Conservation (phyloP, 2,329 filamentous ascomycete genomes). For the Stenocarpella maydis region DNA sequence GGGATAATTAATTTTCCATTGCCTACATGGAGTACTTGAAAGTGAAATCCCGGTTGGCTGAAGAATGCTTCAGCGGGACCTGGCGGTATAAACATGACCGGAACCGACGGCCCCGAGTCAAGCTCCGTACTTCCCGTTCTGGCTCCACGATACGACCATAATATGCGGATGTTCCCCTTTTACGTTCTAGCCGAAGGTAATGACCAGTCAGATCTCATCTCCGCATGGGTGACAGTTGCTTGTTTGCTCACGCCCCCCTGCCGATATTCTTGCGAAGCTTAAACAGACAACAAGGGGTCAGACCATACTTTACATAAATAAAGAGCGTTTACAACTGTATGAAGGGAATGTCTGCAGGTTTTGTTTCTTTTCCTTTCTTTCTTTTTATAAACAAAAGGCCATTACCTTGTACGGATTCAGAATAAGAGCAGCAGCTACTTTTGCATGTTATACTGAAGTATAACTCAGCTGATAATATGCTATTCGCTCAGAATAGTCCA, state of each 20-base stretch:
- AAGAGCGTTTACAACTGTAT: too few relatives aligned
- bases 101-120: conserved; percentile 15
- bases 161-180: neutral
- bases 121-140: conserved; percentile 21
- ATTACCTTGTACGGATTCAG: too few relatives aligned
- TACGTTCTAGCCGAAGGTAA: neutral
- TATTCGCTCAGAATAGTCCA: too few relatives aligned
- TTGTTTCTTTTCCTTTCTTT: too few relatives aligned
- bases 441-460: too few relatives aligned
- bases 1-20: neutral
- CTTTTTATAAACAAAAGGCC: too few relatives aligned
- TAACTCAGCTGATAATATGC: too few relatives aligned
- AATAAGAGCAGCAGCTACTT: too few relatives aligned
- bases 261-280: neutral
- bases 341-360: too few relatives aligned
- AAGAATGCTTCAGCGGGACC: neutral
- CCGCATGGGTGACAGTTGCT: neutral
- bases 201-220: neutral
- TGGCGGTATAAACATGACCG: neutral
- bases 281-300: neutral
- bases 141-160: conserved; percentile 9
- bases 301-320: neutral
- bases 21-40: neutral
- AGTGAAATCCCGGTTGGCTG: conserved; percentile 2
- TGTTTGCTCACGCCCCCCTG: neutral